phyloP scores from a whole-genome alignment of 768 basidiomycete species.

The Suillus lakei region DNA sequence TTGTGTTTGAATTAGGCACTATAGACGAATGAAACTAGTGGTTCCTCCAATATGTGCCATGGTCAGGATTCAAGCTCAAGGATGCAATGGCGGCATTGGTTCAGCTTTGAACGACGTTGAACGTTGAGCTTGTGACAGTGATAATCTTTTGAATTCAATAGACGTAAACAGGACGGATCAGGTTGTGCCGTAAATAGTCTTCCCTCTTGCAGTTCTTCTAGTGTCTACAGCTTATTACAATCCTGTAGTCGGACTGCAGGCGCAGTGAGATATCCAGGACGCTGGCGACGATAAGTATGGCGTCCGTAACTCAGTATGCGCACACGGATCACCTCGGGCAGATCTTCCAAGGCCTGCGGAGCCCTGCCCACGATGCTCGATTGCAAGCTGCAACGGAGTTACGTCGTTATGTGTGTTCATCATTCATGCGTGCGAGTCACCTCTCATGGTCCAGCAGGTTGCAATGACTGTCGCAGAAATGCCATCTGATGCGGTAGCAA shows the following conservation, averaged over 20 bases:
- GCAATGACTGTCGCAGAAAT: conserved; percentile 76
- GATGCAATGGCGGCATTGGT: neutral
- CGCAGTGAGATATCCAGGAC: conserved; percentile 9
- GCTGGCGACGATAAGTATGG: conserved; percentile 49
- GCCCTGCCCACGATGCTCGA: conserved; percentile 66
- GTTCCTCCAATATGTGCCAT: neutral
- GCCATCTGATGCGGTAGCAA: conserved; percentile 78
- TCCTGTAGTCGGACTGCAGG: neutral
- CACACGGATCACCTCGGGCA: conserved; percentile 66
- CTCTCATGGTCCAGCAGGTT: conserved; percentile 51
- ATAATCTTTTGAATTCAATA: conserved; percentile 32
- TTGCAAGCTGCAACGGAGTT: conserved; percentile 73
- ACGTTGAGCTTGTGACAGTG: neutral
- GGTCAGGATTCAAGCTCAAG: conserved; percentile 1
- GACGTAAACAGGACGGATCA: conserved; percentile 32
- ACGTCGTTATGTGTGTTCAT: conserved; percentile 67
- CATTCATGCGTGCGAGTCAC: conserved; percentile 12
- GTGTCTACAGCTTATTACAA: neutral
- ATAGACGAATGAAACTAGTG: neutral
- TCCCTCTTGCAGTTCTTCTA: neutral
- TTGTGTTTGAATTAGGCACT: neutral
- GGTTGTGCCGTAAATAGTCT: conserved; percentile 1
- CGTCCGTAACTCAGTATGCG: conserved; percentile 58
- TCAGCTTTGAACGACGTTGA: neutral
- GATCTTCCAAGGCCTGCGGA: conserved; percentile 71